Conservation (phyloP, 148 eudicot genomes). For the Chenopodium album region DNA sequence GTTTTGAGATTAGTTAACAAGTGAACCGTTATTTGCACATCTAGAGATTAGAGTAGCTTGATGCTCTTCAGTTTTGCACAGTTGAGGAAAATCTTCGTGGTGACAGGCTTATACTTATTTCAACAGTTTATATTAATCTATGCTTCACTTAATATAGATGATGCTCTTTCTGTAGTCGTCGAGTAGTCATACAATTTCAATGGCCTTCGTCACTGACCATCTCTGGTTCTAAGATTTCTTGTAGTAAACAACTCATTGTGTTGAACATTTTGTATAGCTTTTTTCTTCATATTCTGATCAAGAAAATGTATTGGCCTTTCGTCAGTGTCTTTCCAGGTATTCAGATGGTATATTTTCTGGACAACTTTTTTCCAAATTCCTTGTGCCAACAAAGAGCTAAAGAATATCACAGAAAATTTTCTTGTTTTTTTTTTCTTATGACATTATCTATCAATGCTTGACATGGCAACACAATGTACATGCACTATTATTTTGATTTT, state of each 20-base stretch:
- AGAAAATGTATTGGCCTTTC: too few relatives aligned
- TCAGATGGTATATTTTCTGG: too few relatives aligned
- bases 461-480: not conserved
- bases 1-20: not conserved
- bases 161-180: too few relatives aligned
- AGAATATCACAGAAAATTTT: not conserved
- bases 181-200: too few relatives aligned
- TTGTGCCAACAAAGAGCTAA: not conserved
- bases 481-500: too few relatives aligned
- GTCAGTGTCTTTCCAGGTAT: too few relatives aligned
- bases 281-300: too few relatives aligned
- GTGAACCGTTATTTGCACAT: not conserved
- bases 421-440: not conserved
- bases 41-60: not conserved
- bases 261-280: too few relatives aligned
- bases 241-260: too few relatives aligned
- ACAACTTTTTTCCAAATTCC: too few relatives aligned
- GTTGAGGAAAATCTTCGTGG: not conserved
- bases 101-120: not conserved
- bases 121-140: not conserved
- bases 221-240: too few relatives aligned
- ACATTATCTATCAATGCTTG: not conserved
- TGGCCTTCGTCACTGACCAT: too few relatives aligned
- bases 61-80: not conserved
- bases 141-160: not conserved